Evolutionary conservation across 139 green algal species (phyloP), one percentile per base, ranked within the genome.

Genomic region (Auxenochlorella pyrenoidosa): DNA sequence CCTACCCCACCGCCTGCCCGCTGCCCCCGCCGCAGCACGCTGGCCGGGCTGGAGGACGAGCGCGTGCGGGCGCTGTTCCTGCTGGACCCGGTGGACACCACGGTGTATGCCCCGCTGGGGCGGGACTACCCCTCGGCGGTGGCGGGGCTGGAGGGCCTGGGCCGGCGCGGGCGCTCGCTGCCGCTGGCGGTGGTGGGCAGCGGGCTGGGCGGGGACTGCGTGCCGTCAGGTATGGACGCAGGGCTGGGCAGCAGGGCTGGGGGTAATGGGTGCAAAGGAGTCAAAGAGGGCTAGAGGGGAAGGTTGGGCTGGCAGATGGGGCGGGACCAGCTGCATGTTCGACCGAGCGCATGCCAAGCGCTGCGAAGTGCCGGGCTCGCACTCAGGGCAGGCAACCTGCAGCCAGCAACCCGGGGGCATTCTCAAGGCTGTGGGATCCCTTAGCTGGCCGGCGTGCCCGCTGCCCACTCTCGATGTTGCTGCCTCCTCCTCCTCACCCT

Each of bases 1-100:
- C 28, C 40, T 8, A 5, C 12, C 8, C 22, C 73, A 0, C 5
- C 40, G 24, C 40, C 43, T 34, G 15, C 36, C 77, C 8, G 5
- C 22, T 77, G 36, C 15, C 51, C 28, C 44, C 0, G 18, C 54
- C 30, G 80, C 80, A 94, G 92, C 38, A 91, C 95, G 44, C 90
- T 99, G 65, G 90, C 94, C 28, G 96, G 93, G 19, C 76, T 90
- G 1, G 38, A 88, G 38, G 96, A 98, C 75, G n/a, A 86, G 0
- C 91, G 96, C 2, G 92, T 97, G 6, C 77, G 84, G 0, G 94
- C 95, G 3, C 63, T 98, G 76, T 96, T 91, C 80, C 90, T 98
- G 32, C 81, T 98, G 0, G 96, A 99, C 87, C 96, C 97, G 0
- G 97, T 98, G 12, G 96, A 98, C 90, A 96, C 96, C 83, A 98